Evolutionary conservation across 345 rosid genomes (phyloP).

Genomic region (Pistacia integerrima): DNA sequence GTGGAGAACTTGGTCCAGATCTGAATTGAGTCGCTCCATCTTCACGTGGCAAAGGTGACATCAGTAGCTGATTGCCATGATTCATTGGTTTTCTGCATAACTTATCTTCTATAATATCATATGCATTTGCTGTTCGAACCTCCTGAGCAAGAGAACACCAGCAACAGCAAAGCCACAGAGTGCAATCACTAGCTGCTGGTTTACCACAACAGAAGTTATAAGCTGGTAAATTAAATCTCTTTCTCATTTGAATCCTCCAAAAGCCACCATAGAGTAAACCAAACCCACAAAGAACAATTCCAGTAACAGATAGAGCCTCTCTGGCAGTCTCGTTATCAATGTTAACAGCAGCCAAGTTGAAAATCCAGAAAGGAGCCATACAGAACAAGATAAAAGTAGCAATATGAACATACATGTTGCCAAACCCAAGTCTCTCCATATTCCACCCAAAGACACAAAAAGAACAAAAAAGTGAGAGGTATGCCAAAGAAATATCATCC

Average conservation of each 20-base stretch:
- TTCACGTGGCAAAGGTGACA: slow-evolving; percentile 58
- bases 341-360: slow-evolving; percentile 84
- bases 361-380: slow-evolving; percentile 91
- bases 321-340: slow-evolving; percentile 61
- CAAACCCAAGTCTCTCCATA: slow-evolving; percentile 95
- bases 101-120: slow-evolving; percentile 69
- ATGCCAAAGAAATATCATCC: slow-evolving; percentile 85
- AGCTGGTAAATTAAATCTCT: slow-evolving; percentile 73
- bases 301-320: slow-evolving; percentile 63
- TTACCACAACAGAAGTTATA: slow-evolving; percentile 72
- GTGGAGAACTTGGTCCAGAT: slow-evolving; percentile 39
- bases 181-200: slow-evolving; percentile 59
- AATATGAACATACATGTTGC: slow-evolving; percentile 94
- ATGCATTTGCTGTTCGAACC: slow-evolving; percentile 74
- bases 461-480: slow-evolving; percentile 76
- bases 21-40: slow-evolving; percentile 34
- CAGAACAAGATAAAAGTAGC: slow-evolving; percentile 87
- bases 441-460: slow-evolving; percentile 97
- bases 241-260: slow-evolving; percentile 96
- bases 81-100: slow-evolving; percentile 36
- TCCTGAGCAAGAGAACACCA: slow-evolving; percentile 98
- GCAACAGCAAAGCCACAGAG: slow-evolving; percentile 83
- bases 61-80: slow-evolving; percentile 16
- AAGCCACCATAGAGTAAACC: slow-evolving; percentile 95
- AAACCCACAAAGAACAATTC: slow-evolving; percentile 72